These are phyloP conservation scores for Backusella circina DNA, from an alignment of 192 early-diverging fungal genomes.

Conservation along the genomic window DNA sequence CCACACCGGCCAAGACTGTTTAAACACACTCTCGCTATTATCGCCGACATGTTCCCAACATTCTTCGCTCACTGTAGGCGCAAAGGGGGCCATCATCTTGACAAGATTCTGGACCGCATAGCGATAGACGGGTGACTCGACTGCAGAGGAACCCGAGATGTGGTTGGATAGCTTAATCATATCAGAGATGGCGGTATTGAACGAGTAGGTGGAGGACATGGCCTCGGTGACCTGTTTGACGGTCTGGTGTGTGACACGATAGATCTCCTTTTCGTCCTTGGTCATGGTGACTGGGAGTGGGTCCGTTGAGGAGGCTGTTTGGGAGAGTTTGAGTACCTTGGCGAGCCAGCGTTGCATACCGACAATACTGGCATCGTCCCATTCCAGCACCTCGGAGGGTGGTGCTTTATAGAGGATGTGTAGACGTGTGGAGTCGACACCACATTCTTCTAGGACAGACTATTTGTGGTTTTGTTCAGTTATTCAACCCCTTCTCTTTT, in stretches of 20 bases:
- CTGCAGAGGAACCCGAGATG: not conserved
- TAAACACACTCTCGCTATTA: constrained; percentile 43
- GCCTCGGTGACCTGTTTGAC: constrained; percentile 54
- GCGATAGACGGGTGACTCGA: constrained; percentile 48
- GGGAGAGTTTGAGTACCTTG: constrained; percentile 44
- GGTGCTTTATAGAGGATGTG: constrained; percentile 87
- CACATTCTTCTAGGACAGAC: constrained; percentile 57
- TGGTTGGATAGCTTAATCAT: constrained; percentile 76
- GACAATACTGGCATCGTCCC: constrained; percentile 88
- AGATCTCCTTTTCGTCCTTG: constrained; percentile 47
- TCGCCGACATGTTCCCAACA: constrained; percentile 53
- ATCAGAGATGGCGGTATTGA: constrained; percentile 83
- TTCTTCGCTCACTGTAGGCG: constrained; percentile 72
- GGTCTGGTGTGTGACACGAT: constrained; percentile 46
- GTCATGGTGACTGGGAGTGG: constrained; percentile 31
- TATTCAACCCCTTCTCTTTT: not conserved
- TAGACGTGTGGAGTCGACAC: constrained; percentile 82
- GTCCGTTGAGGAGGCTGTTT: not conserved
- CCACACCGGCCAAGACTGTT: constrained; percentile 52
- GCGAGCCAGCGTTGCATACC: constrained; percentile 89
- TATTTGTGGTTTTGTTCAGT: constrained; percentile 8
- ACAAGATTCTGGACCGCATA: constrained; percentile 52
- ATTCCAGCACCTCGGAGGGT: constrained; percentile 83
- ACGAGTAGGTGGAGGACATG: constrained; percentile 30
- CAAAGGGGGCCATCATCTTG: constrained; percentile 71